Evolutionary conservation across 768 basidiomycete species (phyloP).

Genomic region (Ramaria rubella): DNA sequence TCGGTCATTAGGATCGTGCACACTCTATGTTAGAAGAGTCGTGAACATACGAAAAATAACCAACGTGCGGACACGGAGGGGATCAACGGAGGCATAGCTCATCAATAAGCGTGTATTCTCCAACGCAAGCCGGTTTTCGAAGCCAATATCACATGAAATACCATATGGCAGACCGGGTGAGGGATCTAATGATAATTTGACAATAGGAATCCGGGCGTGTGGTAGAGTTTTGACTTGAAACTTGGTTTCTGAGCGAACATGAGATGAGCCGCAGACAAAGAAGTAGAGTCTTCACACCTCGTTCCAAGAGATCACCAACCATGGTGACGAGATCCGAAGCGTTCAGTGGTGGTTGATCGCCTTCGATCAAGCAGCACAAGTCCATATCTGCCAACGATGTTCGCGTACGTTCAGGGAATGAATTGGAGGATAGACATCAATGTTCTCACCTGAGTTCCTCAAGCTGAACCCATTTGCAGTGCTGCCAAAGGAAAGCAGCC

Average conservation of each 20-base stretch:
- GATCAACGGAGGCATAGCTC: conserved; percentile 97
- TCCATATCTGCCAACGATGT: conserved; percentile 76
- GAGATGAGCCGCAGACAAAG: background rate
- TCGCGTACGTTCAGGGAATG: background rate
- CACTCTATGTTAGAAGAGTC: background rate
- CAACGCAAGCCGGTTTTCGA: conserved; percentile 93
- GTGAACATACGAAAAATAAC: conserved; percentile 87
- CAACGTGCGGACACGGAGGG: conserved; percentile 84
- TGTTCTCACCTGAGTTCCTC: conserved; percentile 75
- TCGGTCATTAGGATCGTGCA: background rate
- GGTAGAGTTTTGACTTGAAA: conserved; percentile 95
- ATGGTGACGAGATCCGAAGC: conserved; percentile 90
- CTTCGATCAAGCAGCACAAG: conserved; percentile 92
- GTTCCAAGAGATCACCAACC: conserved; percentile 88
- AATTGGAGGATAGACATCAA: conserved; percentile 8
- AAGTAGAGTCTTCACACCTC: conserved; percentile 48
- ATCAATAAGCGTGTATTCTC: conserved; percentile 95
- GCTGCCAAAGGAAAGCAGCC: conserved; percentile 89
- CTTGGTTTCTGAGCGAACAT: conserved; percentile 65
- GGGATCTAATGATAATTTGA: conserved; percentile 90
- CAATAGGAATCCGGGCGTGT: conserved; percentile 96
- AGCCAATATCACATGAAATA: conserved; percentile 97
- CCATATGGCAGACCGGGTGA: conserved; percentile 75
- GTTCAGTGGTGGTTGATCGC: conserved; percentile 59
- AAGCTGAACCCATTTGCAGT: conserved; percentile 97